Percentiles rank a stretch among this genome's conserved stretches.
These are phyloP conservation scores for Paramecium sonneborni DNA, from an alignment of 73 alveolate species.

Conservation along the genomic window DNA sequence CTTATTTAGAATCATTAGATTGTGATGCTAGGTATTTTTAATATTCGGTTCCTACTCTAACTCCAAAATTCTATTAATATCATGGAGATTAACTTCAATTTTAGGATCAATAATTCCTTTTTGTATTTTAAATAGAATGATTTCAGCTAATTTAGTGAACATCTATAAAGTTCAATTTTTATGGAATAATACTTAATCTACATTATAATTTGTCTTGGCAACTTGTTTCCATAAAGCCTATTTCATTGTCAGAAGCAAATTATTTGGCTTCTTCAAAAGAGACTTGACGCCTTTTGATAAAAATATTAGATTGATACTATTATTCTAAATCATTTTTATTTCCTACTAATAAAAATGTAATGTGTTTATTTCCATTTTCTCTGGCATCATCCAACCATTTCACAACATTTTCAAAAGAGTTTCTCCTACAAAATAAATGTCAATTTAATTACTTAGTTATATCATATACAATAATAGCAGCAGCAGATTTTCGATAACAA, in stretches of 20 bases:
- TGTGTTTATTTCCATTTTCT: slow-evolving; percentile 86
- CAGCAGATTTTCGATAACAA: slow-evolving; percentile 89
- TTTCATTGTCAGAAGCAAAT: slow-evolving; percentile 68
- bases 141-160: slow-evolving; percentile 63
- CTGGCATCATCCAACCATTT: slow-evolving; percentile 93
- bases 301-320: slow-evolving; percentile 68
- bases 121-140: slow-evolving; percentile 56
- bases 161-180: slow-evolving; percentile 10
- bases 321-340: slow-evolving; percentile 88
- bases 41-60: slow-evolving; percentile 64
- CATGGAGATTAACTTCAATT: slow-evolving; percentile 31
- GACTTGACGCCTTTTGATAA: slow-evolving; percentile 63
- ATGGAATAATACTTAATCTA: slow-evolving; percentile 64
- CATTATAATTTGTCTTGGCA: slow-evolving; percentile 72
- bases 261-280: slow-evolving; percentile 73
- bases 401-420: slow-evolving; percentile 83
- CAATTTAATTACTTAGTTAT: slow-evolving; percentile 71
- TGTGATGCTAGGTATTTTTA: background rate
- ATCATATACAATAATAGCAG: slow-evolving; percentile 88
- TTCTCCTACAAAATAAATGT: slow-evolving; percentile 66
- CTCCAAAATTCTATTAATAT: slow-evolving; percentile 55
- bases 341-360: slow-evolving; percentile 87
- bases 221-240: slow-evolving; percentile 72
- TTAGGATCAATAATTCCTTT: slow-evolving; percentile 64
- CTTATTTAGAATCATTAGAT: background rate